A percentile compares a stretch with the other conserved stretches of the same genome.
These are phyloP conservation scores for Diddensiella santjacobensis DNA, from an alignment of 805 yeast species.

Conservation along the genomic window DNA sequence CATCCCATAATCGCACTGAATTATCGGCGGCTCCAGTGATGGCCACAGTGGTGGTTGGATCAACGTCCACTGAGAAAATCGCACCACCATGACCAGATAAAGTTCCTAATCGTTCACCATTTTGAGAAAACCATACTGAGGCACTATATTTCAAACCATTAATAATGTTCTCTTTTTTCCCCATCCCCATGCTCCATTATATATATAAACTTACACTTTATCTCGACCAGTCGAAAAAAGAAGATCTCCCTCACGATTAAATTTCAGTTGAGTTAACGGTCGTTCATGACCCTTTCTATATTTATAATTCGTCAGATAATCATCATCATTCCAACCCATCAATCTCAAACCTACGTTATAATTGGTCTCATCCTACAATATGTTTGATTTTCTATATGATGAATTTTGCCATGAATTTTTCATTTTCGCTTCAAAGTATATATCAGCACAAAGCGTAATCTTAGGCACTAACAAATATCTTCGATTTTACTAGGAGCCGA, in stretches of 20 bases:
- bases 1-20: slow-evolving; percentile 79
- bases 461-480: slow-evolving; percentile 46
- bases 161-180: not conserved
- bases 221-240: slow-evolving; percentile 91
- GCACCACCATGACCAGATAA: slow-evolving; percentile 88
- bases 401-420: not conserved
- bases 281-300: slow-evolving; percentile 83
- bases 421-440: not conserved
- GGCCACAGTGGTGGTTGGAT: slow-evolving; percentile 59
- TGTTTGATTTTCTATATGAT: slow-evolving; percentile 4
- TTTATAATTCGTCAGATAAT: not conserved
- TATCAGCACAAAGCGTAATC: not conserved
- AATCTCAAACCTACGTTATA: slow-evolving; percentile 25
- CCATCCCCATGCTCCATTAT: too few relatives aligned
- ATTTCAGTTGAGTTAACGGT: slow-evolving; percentile 93
- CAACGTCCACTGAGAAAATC: slow-evolving; percentile 90
- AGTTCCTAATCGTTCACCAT: slow-evolving; percentile 97
- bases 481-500: slow-evolving; percentile 52
- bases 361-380: slow-evolving; percentile 55
- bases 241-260: slow-evolving; percentile 92
- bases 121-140: slow-evolving; percentile 88
- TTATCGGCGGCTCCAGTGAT: slow-evolving; percentile 92
- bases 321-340: not conserved
- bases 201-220: slow-evolving; percentile 44
- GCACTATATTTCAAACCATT: slow-evolving; percentile 42